phyloP scores from a whole-genome alignment of 208 protist genomes.

The Acanthamoeba healyi region DNA sequence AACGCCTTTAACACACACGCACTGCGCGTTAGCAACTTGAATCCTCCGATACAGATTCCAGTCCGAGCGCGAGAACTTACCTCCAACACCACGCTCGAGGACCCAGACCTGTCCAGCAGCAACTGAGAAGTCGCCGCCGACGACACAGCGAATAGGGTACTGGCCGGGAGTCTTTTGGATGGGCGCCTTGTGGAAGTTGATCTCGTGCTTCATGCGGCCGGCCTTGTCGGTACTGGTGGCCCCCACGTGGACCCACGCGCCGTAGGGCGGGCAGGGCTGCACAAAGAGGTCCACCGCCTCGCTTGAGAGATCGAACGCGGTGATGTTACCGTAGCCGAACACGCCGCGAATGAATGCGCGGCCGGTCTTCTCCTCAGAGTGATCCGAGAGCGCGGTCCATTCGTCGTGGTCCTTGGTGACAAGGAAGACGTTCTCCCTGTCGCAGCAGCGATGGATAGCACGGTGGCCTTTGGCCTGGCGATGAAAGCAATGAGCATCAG shows the following conservation, averaged over 20 bases:
- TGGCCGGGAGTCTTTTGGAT: conserved; percentile 60
- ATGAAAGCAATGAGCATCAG: background rate
- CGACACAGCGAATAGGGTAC: conserved; percentile 73
- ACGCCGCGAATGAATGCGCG: background rate
- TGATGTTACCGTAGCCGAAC: conserved; percentile 47
- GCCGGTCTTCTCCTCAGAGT: conserved; percentile 5
- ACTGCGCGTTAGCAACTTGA: too few relatives aligned
- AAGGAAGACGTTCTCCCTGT: conserved; percentile 71
- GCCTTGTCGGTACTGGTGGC: background rate
- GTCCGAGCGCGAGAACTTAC: too few relatives aligned
- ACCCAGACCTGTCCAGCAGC: conserved; percentile 70
- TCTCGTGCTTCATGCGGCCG: conserved; percentile 9
- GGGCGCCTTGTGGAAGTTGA: background rate
- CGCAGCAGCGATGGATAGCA: conserved; percentile 73
- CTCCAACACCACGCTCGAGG: conserved; percentile 26
- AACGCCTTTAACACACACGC: background rate
- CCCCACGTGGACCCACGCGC: conserved; percentile 54
- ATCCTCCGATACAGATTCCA: too few relatives aligned
- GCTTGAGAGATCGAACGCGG: conserved; percentile 19
- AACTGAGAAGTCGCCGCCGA: conserved; percentile 52
- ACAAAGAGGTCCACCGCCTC: background rate
- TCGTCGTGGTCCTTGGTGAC: conserved; percentile 48
- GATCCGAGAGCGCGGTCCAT: background rate
- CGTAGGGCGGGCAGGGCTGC: background rate
- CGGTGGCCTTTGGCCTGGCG: conserved; percentile 28